Base-by-base conservation (phyloP, 2,329 filamentous ascomycete species). In the Colletotrichum godetiae region DNA sequence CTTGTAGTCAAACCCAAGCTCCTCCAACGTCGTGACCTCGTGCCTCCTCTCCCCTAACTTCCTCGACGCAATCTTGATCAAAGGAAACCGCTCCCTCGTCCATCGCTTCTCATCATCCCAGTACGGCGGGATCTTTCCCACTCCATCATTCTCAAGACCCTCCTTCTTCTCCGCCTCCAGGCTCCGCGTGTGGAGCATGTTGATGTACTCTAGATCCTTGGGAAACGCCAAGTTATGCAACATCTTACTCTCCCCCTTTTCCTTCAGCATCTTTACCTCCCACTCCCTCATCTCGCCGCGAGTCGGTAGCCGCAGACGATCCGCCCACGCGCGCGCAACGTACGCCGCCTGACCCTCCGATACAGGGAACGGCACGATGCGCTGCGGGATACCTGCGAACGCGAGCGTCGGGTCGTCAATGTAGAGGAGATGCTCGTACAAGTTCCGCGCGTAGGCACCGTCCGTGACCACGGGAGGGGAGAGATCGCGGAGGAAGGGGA, bases 381-480 rank as follows among this genome's bases (percentile, higher is more conserved):
- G 90, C 76, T 93, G 91, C 4, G 90, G 89, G 12, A 95, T 83
- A 0, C 88, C 89, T 2, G 92, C 86, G 78, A 95, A 92, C 0
- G 88, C 89, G 0, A 95, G 84, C 0, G 91, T 93, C 0, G 92
- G 92, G 31, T 91, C 86, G 0, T 88, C 84, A 0, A 88, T 88
- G 79, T 91, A 92, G 79, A 95, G 91, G 3, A 95, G 78, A 75
- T 95, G 93, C 75, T 93, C 85, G 78, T 92, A 95, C 0, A 92
- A 84, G 67, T 89, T 86, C 53, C 88, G 81, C 0, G 91, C 89
- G 61, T 90, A 86, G 58, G 85, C 86, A 2, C 93, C 93, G 57
- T 90, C 87, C 0, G 87, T 88, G 33, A 92, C 86, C 5, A 92
- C 78, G 0, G 87, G 81, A 0, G 91, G 79, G 1, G 76, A 57